Evolutionary conservation across 768 basidiomycete species (phyloP), one percentile per base, ranked within the genome.

Genomic region (Paxillus rubicundulus): DNA sequence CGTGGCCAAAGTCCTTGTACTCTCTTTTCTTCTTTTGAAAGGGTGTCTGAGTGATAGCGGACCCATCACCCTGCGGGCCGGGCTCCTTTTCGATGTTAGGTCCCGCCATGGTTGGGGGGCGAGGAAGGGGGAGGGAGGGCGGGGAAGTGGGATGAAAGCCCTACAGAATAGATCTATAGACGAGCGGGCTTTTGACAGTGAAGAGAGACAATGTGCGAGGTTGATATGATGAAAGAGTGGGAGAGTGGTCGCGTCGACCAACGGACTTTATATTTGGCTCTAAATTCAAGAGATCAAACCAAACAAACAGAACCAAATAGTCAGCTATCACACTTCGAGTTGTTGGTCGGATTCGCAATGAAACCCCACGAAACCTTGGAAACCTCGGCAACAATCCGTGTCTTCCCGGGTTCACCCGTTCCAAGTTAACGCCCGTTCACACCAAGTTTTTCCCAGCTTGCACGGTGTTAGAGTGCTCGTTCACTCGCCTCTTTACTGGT

Each of bases 1-100:
- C 87, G 65, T 92, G 85, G 53, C 80, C 82, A 52, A 91, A 88
- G 39, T 91, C 90, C 78, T 88, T 92, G 77, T 92, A 92, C 75
- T 89, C 87, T 74, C 89, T 80, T 76, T 89, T 87, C 68, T 72
- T 85, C 72, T 77, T 74, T 57, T 63, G 60, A 27, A 54, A 5
- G 14, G 56, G 61, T 27, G 49, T 64, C 28, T 63, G 65, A 18
- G 49, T 44, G 9, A 61, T 48, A 13, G 75, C 72, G 39, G 76
- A 72, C 43, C 79, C 75, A 48, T 79, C 75, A 65, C 77, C 75
- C 64, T 74, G 70, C 17, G 82, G 79, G 58, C 82, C 84, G 37
- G 84, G 82, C 76, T 81, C 85, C 78, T 87, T 86, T 75, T 82
- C 81, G 61, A 75, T 73, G 69, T 69, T 76, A 55, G 79, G 65